Evolutionary conservation across 768 basidiomycete species (phyloP).

Genomic region (Xanthoconium purpureum): DNA sequence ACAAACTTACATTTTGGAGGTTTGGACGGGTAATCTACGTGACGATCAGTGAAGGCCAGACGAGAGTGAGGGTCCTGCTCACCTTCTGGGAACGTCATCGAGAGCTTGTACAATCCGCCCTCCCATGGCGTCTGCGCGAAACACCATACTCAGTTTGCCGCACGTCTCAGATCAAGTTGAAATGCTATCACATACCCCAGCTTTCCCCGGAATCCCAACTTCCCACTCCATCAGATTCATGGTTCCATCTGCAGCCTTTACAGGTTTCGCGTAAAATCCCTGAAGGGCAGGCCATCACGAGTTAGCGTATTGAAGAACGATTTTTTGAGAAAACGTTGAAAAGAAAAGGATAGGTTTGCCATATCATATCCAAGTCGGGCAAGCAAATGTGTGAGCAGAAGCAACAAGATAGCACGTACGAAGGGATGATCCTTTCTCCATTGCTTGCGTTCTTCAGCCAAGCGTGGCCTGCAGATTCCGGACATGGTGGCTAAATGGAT

Average conservation of each 20-base stretch:
- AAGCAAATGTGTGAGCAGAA: conserved; percentile 1
- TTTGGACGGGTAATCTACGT: conserved; percentile 87
- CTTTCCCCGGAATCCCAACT: conserved; percentile 95
- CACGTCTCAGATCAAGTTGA: conserved; percentile 5
- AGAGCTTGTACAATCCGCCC: conserved; percentile 89
- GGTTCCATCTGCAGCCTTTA: conserved; percentile 85
- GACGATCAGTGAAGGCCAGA: conserved; percentile 8
- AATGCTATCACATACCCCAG: conserved; percentile 55
- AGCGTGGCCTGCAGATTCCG: conserved; percentile 88
- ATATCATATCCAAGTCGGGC: background rate
- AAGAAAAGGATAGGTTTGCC: background rate
- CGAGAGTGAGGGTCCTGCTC: conserved; percentile 4
- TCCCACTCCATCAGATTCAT: conserved; percentile 99
- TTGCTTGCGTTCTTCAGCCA: conserved; percentile 96
- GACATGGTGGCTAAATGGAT: conserved; percentile 46
- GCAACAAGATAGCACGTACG: conserved; percentile 50
- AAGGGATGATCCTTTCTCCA: conserved; percentile 99
- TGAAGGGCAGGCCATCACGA: conserved; percentile 31
- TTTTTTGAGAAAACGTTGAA: background rate
- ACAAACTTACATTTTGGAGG: conserved; percentile 79
- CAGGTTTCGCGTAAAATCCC: conserved; percentile 97
- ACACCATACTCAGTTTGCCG: conserved; percentile 12
- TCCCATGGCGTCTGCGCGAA: conserved; percentile 88
- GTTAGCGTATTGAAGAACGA: conserved; percentile 3
- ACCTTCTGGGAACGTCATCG: conserved; percentile 98